Evolutionary conservation across 352 stramenopile genomes (phyloP).

Genomic region (Aphanomyces euteiches): DNA sequence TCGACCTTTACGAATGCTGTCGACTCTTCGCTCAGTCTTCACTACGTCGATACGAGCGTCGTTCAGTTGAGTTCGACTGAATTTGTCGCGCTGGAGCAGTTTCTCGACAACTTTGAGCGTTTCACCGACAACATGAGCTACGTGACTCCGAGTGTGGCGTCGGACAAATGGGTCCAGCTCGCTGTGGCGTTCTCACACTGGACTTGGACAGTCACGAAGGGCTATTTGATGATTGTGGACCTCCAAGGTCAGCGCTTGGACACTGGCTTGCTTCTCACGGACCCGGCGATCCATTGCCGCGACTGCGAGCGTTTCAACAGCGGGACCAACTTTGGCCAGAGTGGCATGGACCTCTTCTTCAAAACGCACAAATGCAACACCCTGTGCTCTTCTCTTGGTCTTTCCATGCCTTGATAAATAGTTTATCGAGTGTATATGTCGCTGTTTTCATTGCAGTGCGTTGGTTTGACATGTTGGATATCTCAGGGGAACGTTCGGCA

Average conservation of each 20-base stretch:
- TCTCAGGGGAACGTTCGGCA: not conserved
- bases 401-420: no score
- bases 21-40: constrained; percentile 24
- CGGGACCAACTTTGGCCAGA: constrained; percentile 24
- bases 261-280: constrained; percentile 21
- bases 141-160: not conserved
- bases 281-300: constrained; percentile 31
- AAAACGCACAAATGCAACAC: constrained; percentile 28
- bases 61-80: constrained; percentile 33
- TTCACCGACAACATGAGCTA: constrained; percentile 45
- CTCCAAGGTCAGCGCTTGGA: constrained; percentile 36
- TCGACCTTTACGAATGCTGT: constrained; percentile 37
- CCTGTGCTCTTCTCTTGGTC: not conserved
- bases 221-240: constrained; percentile 48
- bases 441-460: not conserved
- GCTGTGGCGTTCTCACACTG: constrained; percentile 39
- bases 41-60: constrained; percentile 39
- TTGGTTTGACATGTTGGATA: not conserved
- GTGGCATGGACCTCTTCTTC: constrained; percentile 30
- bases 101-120: constrained; percentile 17
- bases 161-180: constrained; percentile 13
- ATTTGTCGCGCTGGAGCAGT: constrained; percentile 37
- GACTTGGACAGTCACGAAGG: constrained; percentile 34
- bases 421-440: not conserved
- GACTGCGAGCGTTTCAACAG: constrained; percentile 16